Evolutionary conservation across 345 rosid genomes (phyloP).

Genomic region (Salix udensis): DNA sequence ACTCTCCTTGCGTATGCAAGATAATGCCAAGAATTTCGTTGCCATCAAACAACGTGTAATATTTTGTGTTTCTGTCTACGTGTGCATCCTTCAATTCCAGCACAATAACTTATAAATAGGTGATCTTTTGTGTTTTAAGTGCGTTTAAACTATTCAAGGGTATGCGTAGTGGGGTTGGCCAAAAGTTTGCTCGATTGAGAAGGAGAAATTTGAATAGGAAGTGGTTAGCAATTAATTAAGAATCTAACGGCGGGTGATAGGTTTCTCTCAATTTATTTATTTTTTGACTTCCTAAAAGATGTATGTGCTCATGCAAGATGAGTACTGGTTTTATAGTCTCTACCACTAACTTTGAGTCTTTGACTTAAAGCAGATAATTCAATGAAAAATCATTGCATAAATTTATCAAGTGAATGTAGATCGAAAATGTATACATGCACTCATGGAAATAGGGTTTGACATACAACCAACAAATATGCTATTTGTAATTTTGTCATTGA

Average conservation of each 20-base stretch:
- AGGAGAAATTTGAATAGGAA: neutral
- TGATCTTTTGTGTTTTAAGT: neutral
- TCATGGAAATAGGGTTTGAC: no score
- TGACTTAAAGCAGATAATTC: no score
- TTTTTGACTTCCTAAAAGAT: no score
- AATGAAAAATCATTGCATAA: no score
- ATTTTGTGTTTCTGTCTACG: neutral
- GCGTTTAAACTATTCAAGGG: neutral
- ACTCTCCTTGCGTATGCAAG: constrained; percentile 61
- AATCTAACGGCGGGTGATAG: neutral
- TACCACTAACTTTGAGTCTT: no score
- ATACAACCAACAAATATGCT: no score
- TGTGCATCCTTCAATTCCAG: neutral
- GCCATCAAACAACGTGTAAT: constrained; percentile 42
- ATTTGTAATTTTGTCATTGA: no score
- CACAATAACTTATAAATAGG: neutral
- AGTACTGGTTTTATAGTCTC: no score
- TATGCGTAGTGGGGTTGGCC: neutral
- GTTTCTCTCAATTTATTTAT: no score
- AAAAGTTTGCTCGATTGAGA: neutral
- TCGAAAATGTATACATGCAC: no score
- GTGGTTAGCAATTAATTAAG: neutral
- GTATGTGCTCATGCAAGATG: no score
- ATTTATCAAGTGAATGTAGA: no score
- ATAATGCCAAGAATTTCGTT: constrained; percentile 51